Percentiles rank a stretch among this genome's conserved stretches.
phyloP scores from a whole-genome alignment of 352 stramenopile species.

The Phytophthora syringae region DNA sequence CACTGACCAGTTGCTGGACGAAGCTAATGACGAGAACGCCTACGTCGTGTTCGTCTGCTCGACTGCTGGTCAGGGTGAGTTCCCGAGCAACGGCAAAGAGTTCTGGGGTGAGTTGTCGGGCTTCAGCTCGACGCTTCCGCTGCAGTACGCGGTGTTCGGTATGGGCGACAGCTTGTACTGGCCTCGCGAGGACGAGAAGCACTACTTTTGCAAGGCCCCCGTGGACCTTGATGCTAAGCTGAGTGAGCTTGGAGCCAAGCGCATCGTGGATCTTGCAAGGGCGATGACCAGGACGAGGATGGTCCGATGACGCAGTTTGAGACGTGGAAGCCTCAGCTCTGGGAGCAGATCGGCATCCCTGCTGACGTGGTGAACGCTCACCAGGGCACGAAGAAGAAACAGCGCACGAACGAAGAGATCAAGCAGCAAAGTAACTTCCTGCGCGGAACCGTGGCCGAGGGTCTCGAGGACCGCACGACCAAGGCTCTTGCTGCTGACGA shows the following conservation, averaged over 20 bases:
- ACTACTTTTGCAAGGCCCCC: conserved; percentile 87
- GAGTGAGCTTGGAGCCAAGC: conserved; percentile 74
- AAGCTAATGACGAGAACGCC: conserved; percentile 75
- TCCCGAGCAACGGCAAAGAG: conserved; percentile 81
- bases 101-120: conserved; percentile 75
- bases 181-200: conserved; percentile 80
- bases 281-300: conserved; percentile 86
- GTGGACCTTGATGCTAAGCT: conserved; percentile 77
- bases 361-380: conserved; percentile 54
- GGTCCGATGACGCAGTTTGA: conserved; percentile 77
- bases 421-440: conserved; percentile 83
- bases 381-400: conserved; percentile 63
- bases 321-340: conserved; percentile 76
- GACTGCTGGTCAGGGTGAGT: conserved; percentile 83
- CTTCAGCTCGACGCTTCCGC: conserved; percentile 62
- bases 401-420: conserved; percentile 87
- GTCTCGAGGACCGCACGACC: conserved; percentile 75
- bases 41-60: conserved; percentile 82
- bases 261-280: conserved; percentile 63
- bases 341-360: conserved; percentile 76
- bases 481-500: conserved; percentile 75
- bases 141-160: conserved; percentile 84
- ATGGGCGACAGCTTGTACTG: conserved; percentile 86
- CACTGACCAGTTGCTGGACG: conserved; percentile 69
- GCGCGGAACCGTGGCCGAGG: conserved; percentile 69